Conservation (phyloP, 2,329 filamentous ascomycete genomes). For the Eutypa lata region DNA sequence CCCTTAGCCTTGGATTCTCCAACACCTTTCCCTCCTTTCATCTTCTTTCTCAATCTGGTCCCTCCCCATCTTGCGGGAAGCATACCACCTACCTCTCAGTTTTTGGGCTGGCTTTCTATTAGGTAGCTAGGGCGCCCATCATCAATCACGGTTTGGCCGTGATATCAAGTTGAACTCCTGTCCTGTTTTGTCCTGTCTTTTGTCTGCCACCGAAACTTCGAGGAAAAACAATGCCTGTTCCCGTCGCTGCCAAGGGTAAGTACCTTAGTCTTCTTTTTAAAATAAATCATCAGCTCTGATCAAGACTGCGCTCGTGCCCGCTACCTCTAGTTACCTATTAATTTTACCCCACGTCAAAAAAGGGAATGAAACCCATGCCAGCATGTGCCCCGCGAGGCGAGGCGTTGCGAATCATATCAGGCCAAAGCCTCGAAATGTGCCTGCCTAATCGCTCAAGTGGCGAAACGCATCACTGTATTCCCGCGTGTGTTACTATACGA, state of each 20-base stretch:
- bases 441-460: constrained; percentile 20
- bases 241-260: constrained; percentile 37
- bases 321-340: neutral
- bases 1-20: neutral
- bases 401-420: constrained; percentile 17
- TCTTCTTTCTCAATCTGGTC: neutral
- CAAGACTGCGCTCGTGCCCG: neutral
- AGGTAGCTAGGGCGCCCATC: too few species aligned
- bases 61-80: neutral
- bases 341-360: constrained; percentile 21
- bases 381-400: too few species aligned
- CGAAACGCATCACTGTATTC: constrained; percentile 4
- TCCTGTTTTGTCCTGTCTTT: too few species aligned
- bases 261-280: too few species aligned
- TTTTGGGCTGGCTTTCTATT: too few species aligned
- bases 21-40: neutral
- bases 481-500: too few species aligned
- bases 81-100: neutral
- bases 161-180: too few species aligned
- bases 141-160: too few species aligned
- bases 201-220: too few species aligned
- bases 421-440: constrained; percentile 6
- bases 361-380: too few species aligned
- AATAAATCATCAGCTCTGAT: too few species aligned
- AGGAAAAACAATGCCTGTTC: constrained; percentile 35